Conservation (phyloP, 176 grass and related monocot genomes). For the Thalia dealbata region DNA sequence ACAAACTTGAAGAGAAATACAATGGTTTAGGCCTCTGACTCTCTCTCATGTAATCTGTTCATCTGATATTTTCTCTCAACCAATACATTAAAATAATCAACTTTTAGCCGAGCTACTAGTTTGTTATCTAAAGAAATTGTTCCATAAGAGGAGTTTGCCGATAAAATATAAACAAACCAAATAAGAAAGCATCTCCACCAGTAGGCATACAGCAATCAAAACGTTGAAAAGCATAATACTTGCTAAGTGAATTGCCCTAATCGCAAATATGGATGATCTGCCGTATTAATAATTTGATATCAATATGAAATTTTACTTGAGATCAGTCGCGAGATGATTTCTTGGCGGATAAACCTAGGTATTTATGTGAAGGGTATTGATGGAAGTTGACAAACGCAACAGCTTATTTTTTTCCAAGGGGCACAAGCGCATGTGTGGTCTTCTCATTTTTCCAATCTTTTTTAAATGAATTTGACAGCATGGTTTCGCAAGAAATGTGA, state of each 20-base stretch:
- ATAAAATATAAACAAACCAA: background rate
- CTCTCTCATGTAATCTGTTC: background rate
- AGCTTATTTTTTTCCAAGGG: background rate
- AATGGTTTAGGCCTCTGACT: too few relatives aligned
- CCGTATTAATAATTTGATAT: background rate
- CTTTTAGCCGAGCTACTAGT: background rate
- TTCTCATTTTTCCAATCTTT: background rate
- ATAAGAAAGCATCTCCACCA: background rate
- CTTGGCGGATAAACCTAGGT: background rate
- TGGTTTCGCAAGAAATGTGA: conserved; percentile 89
- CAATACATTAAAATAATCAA: background rate
- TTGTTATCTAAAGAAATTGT: too few relatives aligned
- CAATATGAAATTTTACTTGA: background rate
- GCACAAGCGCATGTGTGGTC: background rate
- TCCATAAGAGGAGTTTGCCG: too few relatives aligned
- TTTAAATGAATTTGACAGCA: conserved; percentile 40
- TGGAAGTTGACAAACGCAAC: background rate
- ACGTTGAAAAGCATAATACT: background rate
- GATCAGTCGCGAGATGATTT: background rate
- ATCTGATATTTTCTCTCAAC: background rate
- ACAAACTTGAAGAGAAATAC: too few relatives aligned
- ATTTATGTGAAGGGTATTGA: background rate
- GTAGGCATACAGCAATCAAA: too few relatives aligned
- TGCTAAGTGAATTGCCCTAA: background rate
- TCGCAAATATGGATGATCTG: background rate